These are phyloP conservation scores for Sporopachydermia cereana DNA, from an alignment of 1,139 yeast genomes.

Conservation along the genomic window DNA sequence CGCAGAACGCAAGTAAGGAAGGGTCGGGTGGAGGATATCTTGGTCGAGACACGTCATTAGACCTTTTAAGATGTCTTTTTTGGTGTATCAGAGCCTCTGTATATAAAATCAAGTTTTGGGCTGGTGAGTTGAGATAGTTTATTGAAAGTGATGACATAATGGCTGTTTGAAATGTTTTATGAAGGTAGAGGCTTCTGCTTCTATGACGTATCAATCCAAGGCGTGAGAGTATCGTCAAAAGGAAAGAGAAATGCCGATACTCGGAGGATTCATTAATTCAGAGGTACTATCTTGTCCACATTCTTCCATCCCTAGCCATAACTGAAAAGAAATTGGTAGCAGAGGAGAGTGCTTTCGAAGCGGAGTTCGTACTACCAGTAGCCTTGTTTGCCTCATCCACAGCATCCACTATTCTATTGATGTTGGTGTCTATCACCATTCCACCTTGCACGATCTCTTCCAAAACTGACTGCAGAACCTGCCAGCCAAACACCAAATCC, in stretches of 20 bases:
- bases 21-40: neutral
- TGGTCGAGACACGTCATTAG: too few relatives aligned
- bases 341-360: conserved; percentile 22
- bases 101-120: too few relatives aligned
- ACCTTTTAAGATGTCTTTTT: too few relatives aligned
- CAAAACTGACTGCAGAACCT: conserved; percentile 80
- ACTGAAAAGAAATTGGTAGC: conserved; percentile 34
- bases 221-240: too few relatives aligned
- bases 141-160: too few relatives aligned
- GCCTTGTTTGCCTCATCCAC: conserved; percentile 30
- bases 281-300: conserved; percentile 38
- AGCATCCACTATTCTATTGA: conserved; percentile 59
- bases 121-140: too few relatives aligned
- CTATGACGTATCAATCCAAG: too few relatives aligned
- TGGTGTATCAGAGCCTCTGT: too few relatives aligned
- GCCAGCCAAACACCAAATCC: conserved; percentile 96
- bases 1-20: neutral
- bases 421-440: conserved; percentile 94
- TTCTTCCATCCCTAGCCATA: conserved; percentile 34
- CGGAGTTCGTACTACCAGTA: conserved; percentile 11
- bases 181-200: too few relatives aligned
- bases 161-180: too few relatives aligned
- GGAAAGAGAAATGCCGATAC: too few relatives aligned
- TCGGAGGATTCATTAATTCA: too few relatives aligned
- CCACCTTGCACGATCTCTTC: conserved; percentile 96